Percentiles rank a stretch among this genome's conserved stretches.
Conservation (phyloP, 192 early-diverging fungal genomes). For the Jimgerdemannia lactiflua region DNA sequence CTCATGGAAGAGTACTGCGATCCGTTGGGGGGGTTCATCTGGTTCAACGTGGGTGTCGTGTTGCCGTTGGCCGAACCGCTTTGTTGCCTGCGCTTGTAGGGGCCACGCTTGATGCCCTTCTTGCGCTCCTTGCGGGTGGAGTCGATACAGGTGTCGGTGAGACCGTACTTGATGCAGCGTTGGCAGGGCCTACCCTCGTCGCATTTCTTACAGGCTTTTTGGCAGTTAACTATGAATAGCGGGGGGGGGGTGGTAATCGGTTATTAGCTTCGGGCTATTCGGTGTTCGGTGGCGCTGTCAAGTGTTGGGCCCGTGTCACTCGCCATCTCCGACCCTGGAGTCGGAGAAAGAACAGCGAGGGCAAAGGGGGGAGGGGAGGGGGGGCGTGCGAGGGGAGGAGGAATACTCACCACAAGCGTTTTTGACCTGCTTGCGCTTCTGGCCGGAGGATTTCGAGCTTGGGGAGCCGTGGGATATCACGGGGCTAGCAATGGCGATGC, state of each 20-base stretch:
- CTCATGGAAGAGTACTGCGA: neutral
- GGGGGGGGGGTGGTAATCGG: neutral
- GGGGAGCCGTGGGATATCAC: too few relatives aligned
- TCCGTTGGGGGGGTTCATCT: neutral
- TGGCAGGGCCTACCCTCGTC: slow-evolving; percentile 81
- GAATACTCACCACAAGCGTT: slow-evolving; percentile 76
- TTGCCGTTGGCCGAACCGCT: slow-evolving; percentile 8
- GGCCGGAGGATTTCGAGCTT: too few relatives aligned
- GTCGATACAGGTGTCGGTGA: slow-evolving; percentile 68
- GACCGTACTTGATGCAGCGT: slow-evolving; percentile 73
- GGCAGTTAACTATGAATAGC: slow-evolving; percentile 64
- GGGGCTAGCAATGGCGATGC: too few relatives aligned
- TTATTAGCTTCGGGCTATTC: neutral
- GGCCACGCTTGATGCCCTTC: slow-evolving; percentile 82
- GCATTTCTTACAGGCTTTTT: slow-evolving; percentile 92
- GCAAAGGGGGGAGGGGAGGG: too few relatives aligned
- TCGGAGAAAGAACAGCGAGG: too few relatives aligned
- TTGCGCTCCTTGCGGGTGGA: slow-evolving; percentile 80
- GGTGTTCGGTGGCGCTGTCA: neutral
- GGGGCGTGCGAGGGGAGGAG: too few relatives aligned
- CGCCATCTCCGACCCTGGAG: too few relatives aligned
- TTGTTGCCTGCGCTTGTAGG: slow-evolving; percentile 63
- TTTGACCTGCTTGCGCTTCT: slow-evolving; percentile 73
- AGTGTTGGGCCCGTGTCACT: too few relatives aligned
- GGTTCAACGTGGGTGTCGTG: neutral